Conservation (phyloP, 1,139 yeast genomes). For the Lodderomyces beijingensis region DNA sequence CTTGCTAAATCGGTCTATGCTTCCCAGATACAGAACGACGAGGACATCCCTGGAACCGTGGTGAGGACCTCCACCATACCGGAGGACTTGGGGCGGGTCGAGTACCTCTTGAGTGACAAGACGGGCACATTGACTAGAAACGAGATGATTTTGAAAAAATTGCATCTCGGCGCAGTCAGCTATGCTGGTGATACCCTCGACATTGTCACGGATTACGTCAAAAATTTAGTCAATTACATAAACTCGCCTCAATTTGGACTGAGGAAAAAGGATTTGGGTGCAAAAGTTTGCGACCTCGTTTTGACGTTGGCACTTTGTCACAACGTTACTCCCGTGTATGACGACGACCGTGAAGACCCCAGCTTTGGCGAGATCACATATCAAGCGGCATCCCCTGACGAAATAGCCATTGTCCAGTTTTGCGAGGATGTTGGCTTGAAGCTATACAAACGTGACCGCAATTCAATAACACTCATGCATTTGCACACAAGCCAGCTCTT, state of each 20-base stretch:
- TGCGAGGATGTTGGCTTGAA: constrained; percentile 83
- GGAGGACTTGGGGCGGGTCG: constrained; percentile 94
- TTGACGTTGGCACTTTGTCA: constrained; percentile 88
- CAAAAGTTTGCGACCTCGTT: constrained; percentile 74
- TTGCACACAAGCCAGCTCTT: constrained; percentile 49
- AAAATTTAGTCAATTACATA: constrained; percentile 20
- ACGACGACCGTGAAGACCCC: constrained; percentile 13
- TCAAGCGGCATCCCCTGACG: constrained; percentile 99
- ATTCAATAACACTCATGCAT: constrained; percentile 65
- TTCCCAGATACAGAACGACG: constrained; percentile 87
- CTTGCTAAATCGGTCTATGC: constrained; percentile 96
- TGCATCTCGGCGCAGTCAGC: constrained; percentile 89
- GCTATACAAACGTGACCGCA: constrained; percentile 76
- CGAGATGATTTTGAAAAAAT: constrained; percentile 93
- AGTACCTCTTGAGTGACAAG: constrained; percentile 86
- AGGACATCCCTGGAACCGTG: constrained; percentile 74
- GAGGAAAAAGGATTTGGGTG: constrained; percentile 56
- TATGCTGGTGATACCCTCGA: constrained; percentile 92
- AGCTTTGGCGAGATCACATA: constrained; percentile 46
- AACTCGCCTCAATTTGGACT: constrained; percentile 17
- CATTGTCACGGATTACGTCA: constrained; percentile 70
- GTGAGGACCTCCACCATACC: constrained; percentile 98
- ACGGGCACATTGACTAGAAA: constrained; percentile 98
- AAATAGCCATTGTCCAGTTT: constrained; percentile 92
- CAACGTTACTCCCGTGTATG: constrained; percentile 64